Evolutionary conservation across 371 early-diverging fungal genomes (phyloP), one percentile per base, ranked within the genome.

Genomic region (Dichotomocladium elegans): DNA sequence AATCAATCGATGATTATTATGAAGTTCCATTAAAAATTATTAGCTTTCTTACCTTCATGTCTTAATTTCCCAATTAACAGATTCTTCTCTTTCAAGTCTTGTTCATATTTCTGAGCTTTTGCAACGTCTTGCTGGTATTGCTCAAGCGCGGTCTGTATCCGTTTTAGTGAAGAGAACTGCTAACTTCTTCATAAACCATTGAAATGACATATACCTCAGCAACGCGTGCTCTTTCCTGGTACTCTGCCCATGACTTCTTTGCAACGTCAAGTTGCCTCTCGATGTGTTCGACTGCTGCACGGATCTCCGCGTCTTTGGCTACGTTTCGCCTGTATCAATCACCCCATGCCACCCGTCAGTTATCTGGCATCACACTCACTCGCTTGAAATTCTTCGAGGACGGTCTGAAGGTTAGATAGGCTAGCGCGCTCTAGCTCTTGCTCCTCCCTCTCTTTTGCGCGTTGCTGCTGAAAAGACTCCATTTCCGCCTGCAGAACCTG

Each of bases 371-470:
- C 14, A 42, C 24, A 64, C 68, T 79, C 78, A 69, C 86, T 74
- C 19, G 85, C 83, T 67, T 95, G 93, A 63, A 95, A 91, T 58
- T 88, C 87, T 68, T 91, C 91, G 42, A 95, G 66, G 5, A 94
- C 95, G 27, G 79, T 62, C 56, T 93, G 95, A 46, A 95, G 68
- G 55, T 95, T 95, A 35, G 72, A 66, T 25, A 92, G 63, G 41
- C 91, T 89, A 9, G 83, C 72, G 34, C 77, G 72, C 44, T 87
- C 82, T 12, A 80, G 78, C 46, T 88, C 92, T 21, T 70, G 68
- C 53, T 68, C 61, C 31, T 63, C 33, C 14, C 50, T 34, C n/a
- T 74, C 71, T 14, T 51, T 45, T 24, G 58, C 61, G 53, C 70
- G 62, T 11, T 51, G 58, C 11, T 41, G 43, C 22, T 60, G 59